phyloP scores from a whole-genome alignment of 2,329 filamentous ascomycete species.

The Aspergillus sojae region DNA sequence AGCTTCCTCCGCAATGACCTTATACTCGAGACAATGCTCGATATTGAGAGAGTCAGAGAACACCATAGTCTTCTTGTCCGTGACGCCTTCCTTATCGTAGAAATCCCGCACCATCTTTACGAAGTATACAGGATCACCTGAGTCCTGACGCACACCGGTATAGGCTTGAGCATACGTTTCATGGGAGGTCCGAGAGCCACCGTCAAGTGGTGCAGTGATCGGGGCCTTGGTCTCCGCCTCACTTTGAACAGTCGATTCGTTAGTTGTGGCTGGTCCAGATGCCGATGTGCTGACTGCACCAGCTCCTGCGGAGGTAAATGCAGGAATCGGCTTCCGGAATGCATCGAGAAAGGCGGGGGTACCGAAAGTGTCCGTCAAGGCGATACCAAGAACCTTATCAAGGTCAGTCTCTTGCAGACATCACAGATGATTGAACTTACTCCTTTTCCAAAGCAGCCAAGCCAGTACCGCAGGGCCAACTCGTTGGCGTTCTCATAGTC shows the following conservation, averaged over 20 bases:
- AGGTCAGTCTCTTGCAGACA: background rate
- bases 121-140: slow-evolving; percentile 80
- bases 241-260: slow-evolving; percentile 39
- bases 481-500: slow-evolving; percentile 86
- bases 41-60: slow-evolving; percentile 96
- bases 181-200: slow-evolving; percentile 42
- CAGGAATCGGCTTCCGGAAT: slow-evolving; percentile 70
- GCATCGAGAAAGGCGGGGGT: slow-evolving; percentile 84
- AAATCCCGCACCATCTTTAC: slow-evolving; percentile 78
- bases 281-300: slow-evolving; percentile 43
- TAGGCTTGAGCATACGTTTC: slow-evolving; percentile 81
- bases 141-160: slow-evolving; percentile 84
- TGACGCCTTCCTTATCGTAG: slow-evolving; percentile 75
- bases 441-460: slow-evolving; percentile 83
- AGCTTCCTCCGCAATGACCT: slow-evolving; percentile 74
- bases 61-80: slow-evolving; percentile 82
- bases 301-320: slow-evolving; percentile 43
- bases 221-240: slow-evolving; percentile 46
- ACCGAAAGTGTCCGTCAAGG: slow-evolving; percentile 94
- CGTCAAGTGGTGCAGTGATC: slow-evolving; percentile 46
- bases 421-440: slow-evolving; percentile 38
- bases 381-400: slow-evolving; percentile 73
- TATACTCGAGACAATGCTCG: slow-evolving; percentile 88
- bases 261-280: slow-evolving; percentile 49
- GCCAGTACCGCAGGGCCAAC: slow-evolving; percentile 82